Conservation (phyloP, 345 rosid genomes). For the Dipteronia dyeriana region DNA sequence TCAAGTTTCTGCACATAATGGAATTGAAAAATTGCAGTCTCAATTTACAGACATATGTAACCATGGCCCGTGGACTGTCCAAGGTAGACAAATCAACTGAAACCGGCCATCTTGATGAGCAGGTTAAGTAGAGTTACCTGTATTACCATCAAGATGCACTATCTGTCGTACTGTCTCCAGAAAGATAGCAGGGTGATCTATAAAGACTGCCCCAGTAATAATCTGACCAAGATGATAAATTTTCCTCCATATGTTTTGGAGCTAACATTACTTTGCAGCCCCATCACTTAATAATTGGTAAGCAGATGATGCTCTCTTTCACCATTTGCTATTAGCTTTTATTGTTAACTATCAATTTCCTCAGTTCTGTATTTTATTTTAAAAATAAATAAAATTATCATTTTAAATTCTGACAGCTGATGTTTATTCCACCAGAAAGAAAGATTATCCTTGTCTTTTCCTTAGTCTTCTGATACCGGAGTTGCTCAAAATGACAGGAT, state of each 20-base stretch:
- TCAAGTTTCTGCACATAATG: slow-evolving; percentile 52
- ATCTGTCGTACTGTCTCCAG: background rate
- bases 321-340: background rate
- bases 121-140: slow-evolving; percentile 9
- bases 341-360: background rate
- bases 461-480: background rate
- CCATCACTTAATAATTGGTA: background rate
- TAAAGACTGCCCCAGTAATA: background rate
- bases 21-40: slow-evolving; percentile 44
- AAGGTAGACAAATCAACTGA: slow-evolving; percentile 38
- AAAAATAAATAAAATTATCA: background rate
- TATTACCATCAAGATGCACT: background rate
- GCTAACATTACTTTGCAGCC: background rate
- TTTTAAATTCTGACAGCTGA: slow-evolving; percentile 2
- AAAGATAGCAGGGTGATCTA: background rate
- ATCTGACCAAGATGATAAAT: slow-evolving; percentile 1
- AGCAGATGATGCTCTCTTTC: slow-evolving; percentile 8
- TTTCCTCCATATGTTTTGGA: background rate
- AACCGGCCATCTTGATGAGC: slow-evolving; percentile 24
- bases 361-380: background rate
- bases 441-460: background rate
- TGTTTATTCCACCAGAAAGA: slow-evolving; percentile 8
- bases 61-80: slow-evolving; percentile 49
- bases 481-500: background rate
- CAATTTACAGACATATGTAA: slow-evolving; percentile 37